A percentile compares a stretch with the other conserved stretches of the same genome.
These are phyloP conservation scores for Sordariomycetes sp. DNA, from an alignment of 2,329 filamentous ascomycete genomes.

Conservation along the genomic window DNA sequence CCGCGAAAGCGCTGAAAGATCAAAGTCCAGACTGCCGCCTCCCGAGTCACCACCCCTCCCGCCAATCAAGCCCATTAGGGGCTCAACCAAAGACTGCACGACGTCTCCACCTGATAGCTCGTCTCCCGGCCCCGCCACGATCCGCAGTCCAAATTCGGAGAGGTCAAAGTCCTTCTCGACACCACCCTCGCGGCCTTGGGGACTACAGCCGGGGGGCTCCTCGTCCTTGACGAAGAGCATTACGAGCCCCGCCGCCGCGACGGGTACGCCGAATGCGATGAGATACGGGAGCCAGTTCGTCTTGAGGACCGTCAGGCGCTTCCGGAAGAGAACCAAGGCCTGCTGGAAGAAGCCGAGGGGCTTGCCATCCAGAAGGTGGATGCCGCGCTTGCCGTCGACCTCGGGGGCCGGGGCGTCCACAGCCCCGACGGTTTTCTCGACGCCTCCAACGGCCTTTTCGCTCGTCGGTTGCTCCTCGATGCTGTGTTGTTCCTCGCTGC, in stretches of 20 bases:
- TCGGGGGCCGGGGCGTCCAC: conserved; percentile 9
- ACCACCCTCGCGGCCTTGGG: conserved; percentile 16
- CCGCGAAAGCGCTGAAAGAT: neutral
- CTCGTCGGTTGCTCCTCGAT: too few species aligned
- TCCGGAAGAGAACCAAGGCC: conserved; percentile 60
- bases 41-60: neutral
- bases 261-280: conserved; percentile 62
- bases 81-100: conserved; percentile 4
- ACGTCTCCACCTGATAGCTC: conserved; percentile 6
- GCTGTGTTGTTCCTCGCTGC: conserved; percentile 22
- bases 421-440: conserved; percentile 11
- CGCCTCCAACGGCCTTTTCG: conserved; percentile 11
- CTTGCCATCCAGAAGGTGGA: conserved; percentile 53
- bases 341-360: conserved; percentile 59
- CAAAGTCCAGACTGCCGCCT: neutral
- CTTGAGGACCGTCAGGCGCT: conserved; percentile 64
- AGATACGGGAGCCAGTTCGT: conserved; percentile 67
- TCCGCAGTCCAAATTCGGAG: conserved; percentile 15
- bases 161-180: conserved; percentile 20
- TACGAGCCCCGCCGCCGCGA: conserved; percentile 67
- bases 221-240: conserved; percentile 59
- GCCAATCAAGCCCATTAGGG: neutral
- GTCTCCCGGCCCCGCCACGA: conserved; percentile 28
- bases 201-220: conserved; percentile 35
- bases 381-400: conserved; percentile 14